Evolutionary conservation across 768 basidiomycete genomes (phyloP), one percentile per base, ranked within the genome.

Genomic region (Serendipita sp.): DNA sequence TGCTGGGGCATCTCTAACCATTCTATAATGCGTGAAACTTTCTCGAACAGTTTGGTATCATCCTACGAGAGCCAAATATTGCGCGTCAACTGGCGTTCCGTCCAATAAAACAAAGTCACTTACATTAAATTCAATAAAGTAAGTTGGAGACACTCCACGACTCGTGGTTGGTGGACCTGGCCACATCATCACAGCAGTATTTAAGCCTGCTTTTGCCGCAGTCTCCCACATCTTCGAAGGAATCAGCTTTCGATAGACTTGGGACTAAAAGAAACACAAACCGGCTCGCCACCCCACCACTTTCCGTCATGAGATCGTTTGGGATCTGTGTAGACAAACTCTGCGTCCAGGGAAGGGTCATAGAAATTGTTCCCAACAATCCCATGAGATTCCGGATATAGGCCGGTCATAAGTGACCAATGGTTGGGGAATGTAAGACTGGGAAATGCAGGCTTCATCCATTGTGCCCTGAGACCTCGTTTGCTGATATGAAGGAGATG

Each of bases 311-410:
- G 86, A 30, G 79, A 80, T 2, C 82, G 81, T 5, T 82, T 77
- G 8, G 78, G 73, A 8, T 78, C 75, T 65, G 85, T 86, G 71
- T 92, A 93, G 65, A 83, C 79, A 71, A 95, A 94, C 68, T 85
- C 83, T 5, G 76, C 75, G 47, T 79, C 66, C 0, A 78, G 78
- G 13, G 70, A 71, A 0, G 90, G 91, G 72, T 94, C 92, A 82
- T 84, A 93, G 72, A 95, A 96, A 69, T 89, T 88, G 89, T 95
- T 96, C 11, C 83, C 92, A 28, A 96, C 81, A 53, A 96, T 92
- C 11, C 92, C 92, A 72, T 95, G 91, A 24, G 88, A 88, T 73
- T 94, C 91, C 0, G 88, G 88, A 70, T 91, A 82, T 2, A 95
- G 79, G 2, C 93, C 93, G 13, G 92, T 96, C 85, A 95, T 84